Evolutionary conservation across 345 rosid species (phyloP).

Genomic region (Eutrema heterophyllum): DNA sequence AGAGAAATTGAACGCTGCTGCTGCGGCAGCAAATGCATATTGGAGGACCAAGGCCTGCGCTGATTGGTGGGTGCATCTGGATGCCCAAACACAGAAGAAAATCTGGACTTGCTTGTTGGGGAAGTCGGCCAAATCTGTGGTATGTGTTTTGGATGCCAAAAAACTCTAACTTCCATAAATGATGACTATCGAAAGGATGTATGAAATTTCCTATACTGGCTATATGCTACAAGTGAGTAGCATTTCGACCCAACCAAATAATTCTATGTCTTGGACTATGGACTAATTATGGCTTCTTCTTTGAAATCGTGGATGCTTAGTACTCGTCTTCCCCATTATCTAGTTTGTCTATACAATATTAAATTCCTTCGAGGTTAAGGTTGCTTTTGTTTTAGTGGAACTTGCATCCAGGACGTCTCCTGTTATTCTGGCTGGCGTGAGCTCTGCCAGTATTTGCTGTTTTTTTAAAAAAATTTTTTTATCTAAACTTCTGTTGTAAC

Average conservation of each 20-base stretch:
- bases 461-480: neutral
- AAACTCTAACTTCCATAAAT: too few relatives aligned
- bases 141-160: conserved; percentile 8
- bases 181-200: neutral
- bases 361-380: neutral
- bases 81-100: conserved; percentile 43
- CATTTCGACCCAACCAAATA: neutral
- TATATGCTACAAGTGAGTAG: neutral
- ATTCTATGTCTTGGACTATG: too few relatives aligned
- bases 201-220: neutral
- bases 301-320: neutral
- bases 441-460: neutral
- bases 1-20: conserved; percentile 59
- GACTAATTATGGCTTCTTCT: neutral
- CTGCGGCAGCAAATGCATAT: conserved; percentile 61
- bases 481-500: neutral
- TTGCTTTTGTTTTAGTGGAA: neutral
- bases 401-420: conserved; percentile 2
- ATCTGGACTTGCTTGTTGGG: conserved; percentile 44
- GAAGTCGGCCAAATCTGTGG: conserved; percentile 75
- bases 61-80: conserved; percentile 88
- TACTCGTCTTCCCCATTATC: neutral
- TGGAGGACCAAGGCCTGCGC: conserved; percentile 88
- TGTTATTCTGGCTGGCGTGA: neutral
- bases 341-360: neutral